phyloP scores from a whole-genome alignment of 768 basidiomycete species.

The Omphalotus guepiniiformis region DNA sequence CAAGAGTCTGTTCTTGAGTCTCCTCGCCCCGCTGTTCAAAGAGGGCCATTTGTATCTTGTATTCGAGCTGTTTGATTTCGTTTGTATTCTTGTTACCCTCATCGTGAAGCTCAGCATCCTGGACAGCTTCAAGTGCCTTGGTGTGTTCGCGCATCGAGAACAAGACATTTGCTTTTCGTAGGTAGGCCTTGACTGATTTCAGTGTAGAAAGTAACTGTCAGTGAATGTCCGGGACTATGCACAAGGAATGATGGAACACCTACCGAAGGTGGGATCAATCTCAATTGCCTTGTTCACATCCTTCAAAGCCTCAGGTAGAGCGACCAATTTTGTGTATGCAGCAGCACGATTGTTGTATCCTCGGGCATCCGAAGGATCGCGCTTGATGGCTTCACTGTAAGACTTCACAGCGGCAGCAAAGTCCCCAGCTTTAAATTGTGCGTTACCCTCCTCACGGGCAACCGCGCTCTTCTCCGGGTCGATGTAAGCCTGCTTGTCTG shows the following conservation, averaged over 20 bases:
- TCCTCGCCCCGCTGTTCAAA: slow-evolving; percentile 78
- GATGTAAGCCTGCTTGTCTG: slow-evolving; percentile 79
- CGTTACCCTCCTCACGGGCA: slow-evolving; percentile 92
- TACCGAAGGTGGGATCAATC: slow-evolving; percentile 82
- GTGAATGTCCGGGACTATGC: background rate
- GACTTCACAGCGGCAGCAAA: slow-evolving; percentile 89
- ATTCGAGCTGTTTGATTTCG: slow-evolving; percentile 79
- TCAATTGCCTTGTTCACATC: slow-evolving; percentile 93
- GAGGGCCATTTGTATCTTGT: slow-evolving; percentile 78
- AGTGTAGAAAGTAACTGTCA: slow-evolving; percentile 1
- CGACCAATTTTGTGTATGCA: slow-evolving; percentile 92
- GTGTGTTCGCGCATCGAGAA: slow-evolving; percentile 89
- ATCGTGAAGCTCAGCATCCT: slow-evolving; percentile 75
- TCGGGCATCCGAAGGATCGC: slow-evolving; percentile 82
- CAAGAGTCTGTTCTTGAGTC: slow-evolving; percentile 87
- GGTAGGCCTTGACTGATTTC: slow-evolving; percentile 86
- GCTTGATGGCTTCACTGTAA: slow-evolving; percentile 96
- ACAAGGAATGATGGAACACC: slow-evolving; percentile 19
- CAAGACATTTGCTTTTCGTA: slow-evolving; percentile 86
- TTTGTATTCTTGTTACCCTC: slow-evolving; percentile 73
- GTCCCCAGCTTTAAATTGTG: slow-evolving; percentile 86
- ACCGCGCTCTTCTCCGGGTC: slow-evolving; percentile 77
- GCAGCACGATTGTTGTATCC: slow-evolving; percentile 99
- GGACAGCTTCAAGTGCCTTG: slow-evolving; percentile 79
- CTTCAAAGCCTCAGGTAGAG: slow-evolving; percentile 93